Evolutionary conservation across 257 asterid species (phyloP).

Genomic region (Rehmannia glutinosa): DNA sequence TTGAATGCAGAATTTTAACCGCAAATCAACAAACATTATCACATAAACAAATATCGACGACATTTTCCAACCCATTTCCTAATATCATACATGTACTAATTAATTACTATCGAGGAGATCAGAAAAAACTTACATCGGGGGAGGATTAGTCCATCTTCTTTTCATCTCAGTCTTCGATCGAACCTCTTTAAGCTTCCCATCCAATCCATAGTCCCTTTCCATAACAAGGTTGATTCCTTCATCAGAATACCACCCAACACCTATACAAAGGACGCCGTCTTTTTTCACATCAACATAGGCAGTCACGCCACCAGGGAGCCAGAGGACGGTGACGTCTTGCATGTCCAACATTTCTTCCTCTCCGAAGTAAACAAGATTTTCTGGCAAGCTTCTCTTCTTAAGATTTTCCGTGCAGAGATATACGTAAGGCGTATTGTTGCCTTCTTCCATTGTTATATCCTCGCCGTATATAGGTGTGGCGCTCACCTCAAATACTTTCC

Average conservation of each 20-base stretch:
- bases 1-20: no score
- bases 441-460: constrained; percentile 39
- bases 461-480: constrained; percentile 78
- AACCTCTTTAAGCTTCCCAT: constrained; percentile 92
- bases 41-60: neutral
- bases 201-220: constrained; percentile 94
- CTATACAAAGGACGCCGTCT: constrained; percentile 83
- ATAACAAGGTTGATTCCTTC: constrained; percentile 93
- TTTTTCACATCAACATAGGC: constrained; percentile 85
- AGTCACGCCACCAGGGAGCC: constrained; percentile 98
- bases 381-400: constrained; percentile 82
- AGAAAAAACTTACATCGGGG: constrained; percentile 54
- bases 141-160: constrained; percentile 93
- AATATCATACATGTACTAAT: no score
- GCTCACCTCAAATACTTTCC: constrained; percentile 98
- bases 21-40: neutral
- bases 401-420: constrained; percentile 84
- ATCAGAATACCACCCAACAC: constrained; percentile 96
- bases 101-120: no score
- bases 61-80: neutral
- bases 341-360: constrained; percentile 89
- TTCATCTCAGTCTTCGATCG: constrained; percentile 90
- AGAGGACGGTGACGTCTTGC: constrained; percentile 79
- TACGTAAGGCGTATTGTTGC: constrained; percentile 40
- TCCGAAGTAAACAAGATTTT: constrained; percentile 54